These are phyloP conservation scores for Mollisiaceae sp. DNA, from an alignment of 2,329 filamentous ascomycete species.

Conservation along the genomic window DNA sequence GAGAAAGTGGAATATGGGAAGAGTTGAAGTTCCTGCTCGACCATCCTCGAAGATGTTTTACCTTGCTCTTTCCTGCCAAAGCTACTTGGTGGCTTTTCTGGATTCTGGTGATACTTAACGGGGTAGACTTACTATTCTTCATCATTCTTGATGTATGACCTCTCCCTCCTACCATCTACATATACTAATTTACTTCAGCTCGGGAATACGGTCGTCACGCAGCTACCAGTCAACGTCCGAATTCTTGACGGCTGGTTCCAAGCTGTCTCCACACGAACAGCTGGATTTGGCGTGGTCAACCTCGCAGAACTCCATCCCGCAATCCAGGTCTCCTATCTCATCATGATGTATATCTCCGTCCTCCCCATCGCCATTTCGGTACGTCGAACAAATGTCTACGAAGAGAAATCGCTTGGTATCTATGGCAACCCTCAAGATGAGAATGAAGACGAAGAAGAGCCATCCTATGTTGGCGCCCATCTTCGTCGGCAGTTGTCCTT, in stretches of 20 bases:
- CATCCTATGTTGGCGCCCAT: constrained; percentile 90
- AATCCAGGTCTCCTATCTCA: constrained; percentile 90
- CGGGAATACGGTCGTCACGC: constrained; percentile 70
- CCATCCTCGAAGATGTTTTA: constrained; percentile 95
- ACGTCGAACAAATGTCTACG: constrained; percentile 93
- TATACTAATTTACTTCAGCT: constrained; percentile 55
- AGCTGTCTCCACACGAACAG: constrained; percentile 85
- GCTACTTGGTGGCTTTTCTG: constrained; percentile 97
- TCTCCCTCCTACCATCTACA: not conserved
- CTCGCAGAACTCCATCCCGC: constrained; percentile 82
- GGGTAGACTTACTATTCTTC: constrained; percentile 86
- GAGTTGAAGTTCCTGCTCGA: constrained; percentile 90
- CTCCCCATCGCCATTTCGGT: constrained; percentile 97
- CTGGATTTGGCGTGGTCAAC: constrained; percentile 84
- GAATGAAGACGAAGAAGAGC: constrained; percentile 56
- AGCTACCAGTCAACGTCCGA: constrained; percentile 73
- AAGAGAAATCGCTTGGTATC: constrained; percentile 84
- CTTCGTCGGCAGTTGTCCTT: constrained; percentile 93
- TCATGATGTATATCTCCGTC: constrained; percentile 99
- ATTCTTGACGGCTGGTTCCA: constrained; percentile 90
- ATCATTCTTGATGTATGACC: constrained; percentile 82
- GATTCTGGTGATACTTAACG: constrained; percentile 82
- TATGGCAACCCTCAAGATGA: constrained; percentile 59
- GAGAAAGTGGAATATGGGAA: constrained; percentile 78
- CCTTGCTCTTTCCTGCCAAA: constrained; percentile 84